Evolutionary conservation across 108 stramenopile genomes (phyloP), one percentile per base, ranked within the genome.

Genomic region (Parietichytrium sp.): DNA sequence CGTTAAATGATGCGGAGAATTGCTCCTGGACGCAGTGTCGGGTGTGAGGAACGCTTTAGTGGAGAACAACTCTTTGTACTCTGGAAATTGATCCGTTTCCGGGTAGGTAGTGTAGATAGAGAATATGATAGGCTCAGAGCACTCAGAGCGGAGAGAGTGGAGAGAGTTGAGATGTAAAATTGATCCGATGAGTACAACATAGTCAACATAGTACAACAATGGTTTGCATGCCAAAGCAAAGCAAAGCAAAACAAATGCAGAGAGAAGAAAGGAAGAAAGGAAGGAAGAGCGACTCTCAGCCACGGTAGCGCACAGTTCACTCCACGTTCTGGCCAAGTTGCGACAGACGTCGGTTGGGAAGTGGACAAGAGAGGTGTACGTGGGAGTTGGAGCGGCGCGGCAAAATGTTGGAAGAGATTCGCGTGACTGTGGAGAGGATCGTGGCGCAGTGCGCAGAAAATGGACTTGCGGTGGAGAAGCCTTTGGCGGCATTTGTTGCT

Each of bases 401-500:
- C 6, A 1, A 23, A 16, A 82, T n/a, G 18, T 89, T 90, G 89
- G 88, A 90, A 47, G 89, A 87, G 47, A 87, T 90, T 4, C 81
- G 87, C 7, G 85, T 85, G 3, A 82, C 89, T 30, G 72, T 90
- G 6, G 47, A 51, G 42, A 79, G 79, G 48, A 87, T 90, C 26
- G 79, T 87, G 48, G 50, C 38, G 16, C 84, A 83, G 33, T 90
- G 88, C 48, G 83, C 54, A 1, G 85, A 52, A 2, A 33, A 82
- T 13, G 86, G 85, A 1, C 51, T 72, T 7, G 38, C 49, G 4
- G 87, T 87, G 26, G 83, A 87, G 15, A 84, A 87, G 61, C 51
- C 89, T 3, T 85, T 90, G 26, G 89, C 89, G 4, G 89, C 89
- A 31, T 89, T 88, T 79, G 48, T 83, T 29, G 84, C 84, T 18